Evolutionary conservation across 1,139 yeast genomes (phyloP), one percentile per base, ranked within the genome.

Genomic region (Nakaseomyces bracarensis): DNA sequence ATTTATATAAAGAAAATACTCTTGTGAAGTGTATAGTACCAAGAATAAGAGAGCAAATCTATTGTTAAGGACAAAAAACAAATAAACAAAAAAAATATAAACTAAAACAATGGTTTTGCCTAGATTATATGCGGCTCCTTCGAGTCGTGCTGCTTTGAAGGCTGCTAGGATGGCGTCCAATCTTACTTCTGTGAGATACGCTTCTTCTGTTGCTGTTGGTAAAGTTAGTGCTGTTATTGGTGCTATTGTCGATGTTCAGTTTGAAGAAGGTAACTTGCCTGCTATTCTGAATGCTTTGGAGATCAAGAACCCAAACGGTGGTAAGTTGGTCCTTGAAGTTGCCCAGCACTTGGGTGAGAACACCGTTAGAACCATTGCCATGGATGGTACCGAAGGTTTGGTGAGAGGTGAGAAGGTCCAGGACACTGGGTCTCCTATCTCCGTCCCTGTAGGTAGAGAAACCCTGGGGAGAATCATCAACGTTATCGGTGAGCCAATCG

Each of bases 301-400:
- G 70, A 79, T 91, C 67, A 83, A 80, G 60, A 70, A 73, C 61
- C 72, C 72, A 62, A 79, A 79, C 49, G 36, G 36, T n/a, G 70
- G 73, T 57, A 75, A 76, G 65, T 81, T 91, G 67, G 91, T 91
- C 55, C 82, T 91, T 64, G 98, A 91, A 76, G 98, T 91, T 62
- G 93, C 98, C 65, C 98, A 91, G 77, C 98, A 91, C 73, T 80
- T 91, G 73, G 98, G 98, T 78, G 98, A 91, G 77, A 87, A 87
- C 85, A 84, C 97, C 63, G 97, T 91, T 70, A 89, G 98, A 81
- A 84, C 98, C 67, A 91, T 91, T 84, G 97, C 98, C 68, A 91
- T 91, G 98, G 98, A 91, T 73, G 98, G 97, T 84, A 91, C 98
- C 62, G 97, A 91, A 72, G 98, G 98, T 86, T 82, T 91, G 66